Evolutionary conservation across 352 stramenopile species (phyloP).

Genomic region (Pythium brachiatum): DNA sequence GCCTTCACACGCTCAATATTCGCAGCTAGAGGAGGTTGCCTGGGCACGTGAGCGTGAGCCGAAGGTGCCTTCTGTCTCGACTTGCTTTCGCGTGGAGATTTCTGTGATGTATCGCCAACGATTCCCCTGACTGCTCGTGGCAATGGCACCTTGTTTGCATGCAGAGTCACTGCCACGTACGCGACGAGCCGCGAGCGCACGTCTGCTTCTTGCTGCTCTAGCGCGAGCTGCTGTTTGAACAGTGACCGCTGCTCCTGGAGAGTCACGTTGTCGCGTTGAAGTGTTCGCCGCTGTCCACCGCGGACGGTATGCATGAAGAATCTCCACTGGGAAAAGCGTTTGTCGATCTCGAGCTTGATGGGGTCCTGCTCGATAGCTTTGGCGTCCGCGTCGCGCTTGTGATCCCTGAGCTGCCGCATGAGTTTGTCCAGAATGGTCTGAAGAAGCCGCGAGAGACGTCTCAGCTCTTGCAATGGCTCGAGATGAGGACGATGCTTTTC

Average conservation of each 20-base stretch:
- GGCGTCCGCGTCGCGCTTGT: not conserved
- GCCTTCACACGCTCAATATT: not conserved
- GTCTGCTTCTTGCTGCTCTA: not conserved
- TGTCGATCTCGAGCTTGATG: slow-evolving; percentile 2
- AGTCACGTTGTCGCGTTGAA: not conserved
- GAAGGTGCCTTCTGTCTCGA: too few relatives aligned
- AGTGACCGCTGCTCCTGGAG: not conserved
- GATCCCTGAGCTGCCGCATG: not conserved
- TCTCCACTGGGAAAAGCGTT: not conserved
- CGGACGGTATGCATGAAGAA: not conserved
- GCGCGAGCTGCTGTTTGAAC: not conserved
- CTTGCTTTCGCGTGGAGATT: too few relatives aligned
- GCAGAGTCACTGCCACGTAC: not conserved
- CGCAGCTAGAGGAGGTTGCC: not conserved
- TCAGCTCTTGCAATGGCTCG: not conserved
- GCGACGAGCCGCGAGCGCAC: not conserved
- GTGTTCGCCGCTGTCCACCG: not conserved
- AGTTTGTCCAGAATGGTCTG: not conserved
- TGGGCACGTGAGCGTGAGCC: too few relatives aligned
- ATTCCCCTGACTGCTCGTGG: not conserved
- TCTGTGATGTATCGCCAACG: not conserved
- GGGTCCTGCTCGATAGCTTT: not conserved
- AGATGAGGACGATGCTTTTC: not conserved
- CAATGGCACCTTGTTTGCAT: not conserved
- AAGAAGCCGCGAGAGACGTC: not conserved